These are phyloP conservation scores for Penicillium diatomitis DNA, from an alignment of 495 filamentous ascomycete species.

Conservation along the genomic window DNA sequence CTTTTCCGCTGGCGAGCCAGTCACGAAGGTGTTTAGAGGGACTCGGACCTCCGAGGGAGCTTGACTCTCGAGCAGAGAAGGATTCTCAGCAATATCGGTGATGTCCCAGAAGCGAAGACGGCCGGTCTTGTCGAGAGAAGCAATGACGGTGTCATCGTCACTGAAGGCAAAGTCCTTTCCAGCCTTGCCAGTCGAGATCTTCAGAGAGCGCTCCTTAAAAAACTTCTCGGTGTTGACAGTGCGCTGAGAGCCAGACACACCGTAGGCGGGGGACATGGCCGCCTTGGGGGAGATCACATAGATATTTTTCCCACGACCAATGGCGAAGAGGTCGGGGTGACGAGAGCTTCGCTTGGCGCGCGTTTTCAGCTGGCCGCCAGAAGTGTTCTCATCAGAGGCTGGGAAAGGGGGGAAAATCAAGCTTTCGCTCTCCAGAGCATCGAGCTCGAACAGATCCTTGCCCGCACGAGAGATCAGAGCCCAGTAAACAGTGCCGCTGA, in stretches of 20 bases:
- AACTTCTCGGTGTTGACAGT: constrained; percentile 78
- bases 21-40: constrained; percentile 68
- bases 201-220: constrained; percentile 72
- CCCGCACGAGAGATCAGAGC: constrained; percentile 59
- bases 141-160: constrained; percentile 87
- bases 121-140: constrained; percentile 92
- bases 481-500: constrained; percentile 94
- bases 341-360: constrained; percentile 79
- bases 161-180: constrained; percentile 98
- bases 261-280: constrained; percentile 59
- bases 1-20: constrained; percentile 71
- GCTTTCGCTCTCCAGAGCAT: constrained; percentile 63
- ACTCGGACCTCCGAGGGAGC: constrained; percentile 62
- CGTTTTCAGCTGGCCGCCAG: constrained; percentile 89
- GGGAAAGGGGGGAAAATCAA: constrained; percentile 74
- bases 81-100: constrained; percentile 56
- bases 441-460: constrained; percentile 64
- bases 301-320: constrained; percentile 91
- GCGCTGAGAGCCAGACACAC: constrained; percentile 61
- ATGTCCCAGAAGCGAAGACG: constrained; percentile 97
- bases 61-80: constrained; percentile 44
- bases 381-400: constrained; percentile 66
- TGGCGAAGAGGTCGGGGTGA: constrained; percentile 86
- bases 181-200: constrained; percentile 93
- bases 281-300: constrained; percentile 78